Percentiles rank a stretch among this genome's conserved stretches.
Evolutionary conservation across 345 rosid genomes (phyloP).

Genomic region (Raphanus raphanistrum): DNA sequence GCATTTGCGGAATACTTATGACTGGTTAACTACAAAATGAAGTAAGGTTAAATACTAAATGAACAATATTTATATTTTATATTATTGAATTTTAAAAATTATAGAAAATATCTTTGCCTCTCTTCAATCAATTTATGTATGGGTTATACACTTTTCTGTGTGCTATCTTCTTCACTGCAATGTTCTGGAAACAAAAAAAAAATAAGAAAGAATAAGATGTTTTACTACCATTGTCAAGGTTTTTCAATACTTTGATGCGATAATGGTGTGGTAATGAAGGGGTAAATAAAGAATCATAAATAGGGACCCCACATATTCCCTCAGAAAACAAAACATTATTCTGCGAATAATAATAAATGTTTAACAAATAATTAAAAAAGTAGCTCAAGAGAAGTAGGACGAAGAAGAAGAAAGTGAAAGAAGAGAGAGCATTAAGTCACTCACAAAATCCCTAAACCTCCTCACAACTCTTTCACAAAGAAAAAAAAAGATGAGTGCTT

Average conservation of each 20-base stretch:
- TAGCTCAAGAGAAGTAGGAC: constrained; percentile 5
- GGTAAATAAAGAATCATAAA: constrained; percentile 20
- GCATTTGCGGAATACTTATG: too few species aligned
- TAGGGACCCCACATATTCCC: constrained; percentile 24
- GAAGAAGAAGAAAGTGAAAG: neutral
- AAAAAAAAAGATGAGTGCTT: constrained; percentile 23
- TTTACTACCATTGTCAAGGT: constrained; percentile 4
- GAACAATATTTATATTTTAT: too few species aligned
- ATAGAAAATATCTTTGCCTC: too few species aligned
- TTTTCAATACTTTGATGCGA: constrained; percentile 10
- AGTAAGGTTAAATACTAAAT: too few species aligned
- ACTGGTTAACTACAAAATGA: too few species aligned
- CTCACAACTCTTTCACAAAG: neutral
- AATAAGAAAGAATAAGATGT: neutral
- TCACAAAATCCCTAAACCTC: constrained; percentile 20
- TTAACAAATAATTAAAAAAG: constrained; percentile 33
- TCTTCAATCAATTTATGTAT: too few species aligned
- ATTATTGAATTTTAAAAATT: too few species aligned
- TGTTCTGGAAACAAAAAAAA: neutral
- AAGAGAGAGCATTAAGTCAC: neutral
- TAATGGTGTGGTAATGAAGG: constrained; percentile 30
- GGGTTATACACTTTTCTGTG: neutral
- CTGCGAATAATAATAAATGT: constrained; percentile 24
- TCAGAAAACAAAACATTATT: constrained; percentile 9
- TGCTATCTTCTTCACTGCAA: neutral